Evolutionary conservation across 805 yeast species (phyloP), one percentile per base, ranked within the genome.

Genomic region (Candida odintsovae): DNA sequence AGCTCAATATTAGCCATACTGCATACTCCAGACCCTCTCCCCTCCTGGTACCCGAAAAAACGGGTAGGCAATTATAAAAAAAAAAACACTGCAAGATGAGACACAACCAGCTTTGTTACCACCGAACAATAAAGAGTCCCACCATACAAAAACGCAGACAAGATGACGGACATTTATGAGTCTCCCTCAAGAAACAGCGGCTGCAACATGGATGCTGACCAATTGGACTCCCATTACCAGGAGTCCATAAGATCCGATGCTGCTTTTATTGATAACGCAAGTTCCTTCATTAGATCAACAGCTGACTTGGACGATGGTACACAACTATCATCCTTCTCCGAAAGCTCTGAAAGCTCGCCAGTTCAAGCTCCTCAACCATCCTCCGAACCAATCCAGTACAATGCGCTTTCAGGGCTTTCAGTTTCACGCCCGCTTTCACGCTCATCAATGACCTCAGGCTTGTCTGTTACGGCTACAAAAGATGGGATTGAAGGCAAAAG

Each of bases 381-480:
- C 39, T 10, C 41, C 40, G 26, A 22, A 22, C 12, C 19, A 47
- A 19, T 12, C 19, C 36, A n/a, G 12, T 41, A 21, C 46, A 41
- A 38, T 10, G 19, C 18, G 7, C 9, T 22, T 3, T 25, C 23
- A 19, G 11, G 23, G 4, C 13, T 51, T 4, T 49, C 62, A n/a
- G 54, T 63, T 6, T 78, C 86, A 1, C 69, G 86, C 39, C 83
- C 85, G 0, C 57, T 77, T 19, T 81, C 87, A 0, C 70, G 87
- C 42, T 74, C 76, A 40, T 78, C 85, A 21, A 75, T 76, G 18
- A 78, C 86, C 0, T 80, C 87, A 1, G 83, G 86, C 29, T 59
- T 83, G n/a, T 82, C 88, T 0, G 80, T 83, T 36, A 81, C 84
- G 5, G 89, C 89, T 20, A 81, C 86, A 16, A 83, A 83, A 54